Base-by-base conservation (phyloP, 2,329 filamentous ascomycete genomes). In the Colletotrichum sp. region DNA sequence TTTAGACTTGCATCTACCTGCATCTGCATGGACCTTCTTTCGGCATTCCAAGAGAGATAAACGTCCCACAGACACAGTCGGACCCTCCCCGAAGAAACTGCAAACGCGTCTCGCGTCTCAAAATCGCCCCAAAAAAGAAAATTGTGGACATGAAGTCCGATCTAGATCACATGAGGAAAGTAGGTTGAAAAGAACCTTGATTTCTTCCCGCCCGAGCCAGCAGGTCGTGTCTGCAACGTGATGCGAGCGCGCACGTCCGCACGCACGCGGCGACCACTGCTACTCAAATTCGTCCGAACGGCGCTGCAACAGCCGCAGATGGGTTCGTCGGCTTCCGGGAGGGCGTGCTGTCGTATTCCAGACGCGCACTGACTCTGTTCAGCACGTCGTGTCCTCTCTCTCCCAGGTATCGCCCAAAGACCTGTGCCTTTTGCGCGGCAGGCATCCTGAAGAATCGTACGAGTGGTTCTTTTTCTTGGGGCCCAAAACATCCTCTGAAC, bases 391-490 rank as follows among this genome's bases (percentile, higher is more conserved):
- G 66, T 28, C 15, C 21, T 15, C 26, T 15, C 36, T 63, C 57
- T n/a, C 34, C 26, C 57, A 87, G 64, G 3, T 82, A 69, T 16
- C 70, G 77, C 3, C 75, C 79, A 72, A 83, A 84, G 16, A 72
- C 79, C 0, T 72, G 68, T 3, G 79, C 24, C 30, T 82, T 81
- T 32, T 83, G 77, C 55, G 80, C 64, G 4, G 72, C 7, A 1
- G 76, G 63, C 84, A 85, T 84, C 21, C 44, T 67, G 2, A 86
- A 66, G 36, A 86, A 86, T 7, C 64, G 71, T 4, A 79, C 77
- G 30, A 87, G 77, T 2, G 84, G 85, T 3, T 71, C 30, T 5
- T 77, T 75, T 2, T 81, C 81, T 15, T 34, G 8, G 24, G 44
- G 30, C n/a, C 39, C 39, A 63, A 79, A 81, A 10, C 81, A 78